Percentiles rank a stretch among this genome's conserved stretches.
These are phyloP conservation scores for Entamoeba moshkovskii DNA, from an alignment of 208 protist species.

Conservation along the genomic window DNA sequence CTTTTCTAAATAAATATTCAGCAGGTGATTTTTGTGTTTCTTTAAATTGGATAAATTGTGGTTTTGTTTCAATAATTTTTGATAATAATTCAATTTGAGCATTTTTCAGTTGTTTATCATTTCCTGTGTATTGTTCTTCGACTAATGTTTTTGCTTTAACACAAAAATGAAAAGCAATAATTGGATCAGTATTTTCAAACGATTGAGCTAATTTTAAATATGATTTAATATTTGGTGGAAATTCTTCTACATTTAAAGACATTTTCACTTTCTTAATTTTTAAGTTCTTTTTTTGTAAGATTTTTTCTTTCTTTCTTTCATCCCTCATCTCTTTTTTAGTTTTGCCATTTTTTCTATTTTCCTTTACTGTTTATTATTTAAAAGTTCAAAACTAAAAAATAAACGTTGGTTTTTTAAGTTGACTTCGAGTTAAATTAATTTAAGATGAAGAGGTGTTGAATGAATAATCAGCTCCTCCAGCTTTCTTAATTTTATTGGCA, in stretches of 20 bases:
- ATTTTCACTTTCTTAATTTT: not conserved
- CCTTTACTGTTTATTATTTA: too few species aligned
- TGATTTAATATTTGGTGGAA: not conserved
- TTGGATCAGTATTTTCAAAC: not conserved
- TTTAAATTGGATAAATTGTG: conserved; percentile 2
- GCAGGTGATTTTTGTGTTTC: not conserved
- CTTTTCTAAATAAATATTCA: not conserved
- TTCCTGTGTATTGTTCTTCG: not conserved
- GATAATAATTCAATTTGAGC: not conserved
- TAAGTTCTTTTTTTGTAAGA: not conserved
- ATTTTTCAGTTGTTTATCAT: not conserved
- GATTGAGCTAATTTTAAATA: not conserved
- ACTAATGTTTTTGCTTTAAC: not conserved
- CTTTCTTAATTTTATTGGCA: not conserved
- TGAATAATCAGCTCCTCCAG: not conserved
- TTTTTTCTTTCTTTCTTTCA: too few species aligned
- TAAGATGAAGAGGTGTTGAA: not conserved
- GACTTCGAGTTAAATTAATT: too few species aligned
- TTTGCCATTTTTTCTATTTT: too few species aligned
- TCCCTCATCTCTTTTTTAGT: too few species aligned
- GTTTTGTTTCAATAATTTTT: not conserved
- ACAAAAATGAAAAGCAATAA: not conserved
- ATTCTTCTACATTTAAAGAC: not conserved
- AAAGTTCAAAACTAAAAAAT: too few species aligned
- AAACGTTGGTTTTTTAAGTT: too few species aligned